A percentile compares a stretch with the other conserved stretches of the same genome.
Evolutionary conservation across 1,284 basidiomycete species (phyloP).

Genomic region (Mycena citricolor): DNA sequence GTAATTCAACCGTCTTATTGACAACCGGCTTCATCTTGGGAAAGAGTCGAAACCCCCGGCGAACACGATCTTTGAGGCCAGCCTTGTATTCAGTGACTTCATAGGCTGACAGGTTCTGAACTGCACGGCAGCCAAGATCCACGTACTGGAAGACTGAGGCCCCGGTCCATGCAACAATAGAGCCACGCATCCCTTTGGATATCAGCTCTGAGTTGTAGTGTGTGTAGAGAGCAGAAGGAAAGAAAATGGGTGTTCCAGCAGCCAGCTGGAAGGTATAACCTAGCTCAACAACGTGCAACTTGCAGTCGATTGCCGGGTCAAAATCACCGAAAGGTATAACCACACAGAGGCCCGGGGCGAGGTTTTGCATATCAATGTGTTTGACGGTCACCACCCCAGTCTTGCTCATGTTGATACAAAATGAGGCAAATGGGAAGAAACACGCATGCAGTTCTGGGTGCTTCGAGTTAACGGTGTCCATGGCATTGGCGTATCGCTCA

Average conservation of each 20-base stretch:
- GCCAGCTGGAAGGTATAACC: constrained; percentile 5
- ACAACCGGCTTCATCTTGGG: too few species aligned
- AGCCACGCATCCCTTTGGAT: constrained; percentile 7
- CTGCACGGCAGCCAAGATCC: constrained; percentile 5
- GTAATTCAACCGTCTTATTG: too few species aligned
- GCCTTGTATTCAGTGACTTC: not conserved
- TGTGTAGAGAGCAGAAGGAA: constrained; percentile 9
- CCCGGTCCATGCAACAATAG: constrained; percentile 12
- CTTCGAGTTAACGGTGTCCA: not conserved
- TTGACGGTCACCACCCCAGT: not conserved
- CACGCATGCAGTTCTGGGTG: not conserved
- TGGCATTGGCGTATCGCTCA: not conserved
- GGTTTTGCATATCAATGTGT: constrained; percentile 7
- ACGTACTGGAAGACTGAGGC: constrained; percentile 10
- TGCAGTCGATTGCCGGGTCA: constrained; percentile 2
- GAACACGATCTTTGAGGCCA: not conserved
- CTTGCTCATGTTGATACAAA: not conserved
- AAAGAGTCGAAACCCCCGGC: not conserved
- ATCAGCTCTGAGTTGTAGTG: constrained; percentile 9
- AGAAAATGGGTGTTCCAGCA: constrained; percentile 6
- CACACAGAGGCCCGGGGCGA: constrained; percentile 1
- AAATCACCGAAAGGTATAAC: constrained; percentile 5
- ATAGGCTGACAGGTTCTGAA: not conserved
- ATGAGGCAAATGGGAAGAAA: constrained; percentile 5
- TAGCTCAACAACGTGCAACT: constrained; percentile 1